Conservation (phyloP, 345 rosid genomes). For the Ceriops zippeliana region DNA sequence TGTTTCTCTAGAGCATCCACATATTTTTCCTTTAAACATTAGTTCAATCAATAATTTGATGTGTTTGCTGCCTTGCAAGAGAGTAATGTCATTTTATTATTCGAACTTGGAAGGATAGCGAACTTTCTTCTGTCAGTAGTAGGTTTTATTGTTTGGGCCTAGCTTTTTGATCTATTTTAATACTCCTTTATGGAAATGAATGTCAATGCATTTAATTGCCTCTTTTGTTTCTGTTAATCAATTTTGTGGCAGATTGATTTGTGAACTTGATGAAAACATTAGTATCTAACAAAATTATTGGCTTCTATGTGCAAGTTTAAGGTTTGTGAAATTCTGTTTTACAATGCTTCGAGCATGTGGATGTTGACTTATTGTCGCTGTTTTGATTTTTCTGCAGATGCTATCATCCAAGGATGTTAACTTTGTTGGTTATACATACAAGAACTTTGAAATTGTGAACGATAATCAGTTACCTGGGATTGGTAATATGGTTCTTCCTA, state of each 20-base stretch:
- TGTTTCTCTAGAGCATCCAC: not conserved
- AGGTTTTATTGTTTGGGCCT: not conserved
- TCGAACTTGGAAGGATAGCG: not conserved
- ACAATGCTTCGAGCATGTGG: not conserved
- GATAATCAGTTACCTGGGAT: conserved; percentile 34
- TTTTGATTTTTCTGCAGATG: conserved; percentile 22
- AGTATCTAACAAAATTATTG: not conserved
- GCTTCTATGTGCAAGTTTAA: not conserved
- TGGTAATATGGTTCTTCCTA: conserved; percentile 13
- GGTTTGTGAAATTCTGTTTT: conserved; percentile 5
- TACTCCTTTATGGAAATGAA: conserved; percentile 1
- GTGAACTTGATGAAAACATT: not conserved
- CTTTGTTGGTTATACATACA: conserved; percentile 36
- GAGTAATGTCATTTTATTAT: not conserved
- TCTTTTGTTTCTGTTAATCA: not conserved
- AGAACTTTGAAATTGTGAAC: conserved; percentile 33
- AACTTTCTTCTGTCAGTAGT: not conserved
- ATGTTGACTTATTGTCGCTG: not conserved
- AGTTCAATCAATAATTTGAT: not conserved
- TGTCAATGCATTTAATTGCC: not conserved
- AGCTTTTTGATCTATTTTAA: not conserved
- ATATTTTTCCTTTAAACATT: not conserved
- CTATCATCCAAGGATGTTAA: conserved; percentile 31
- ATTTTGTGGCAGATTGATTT: not conserved
- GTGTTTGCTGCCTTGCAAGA: not conserved